phyloP scores from a whole-genome alignment of 768 basidiomycete genomes.

The Fomitopsis serialis region DNA sequence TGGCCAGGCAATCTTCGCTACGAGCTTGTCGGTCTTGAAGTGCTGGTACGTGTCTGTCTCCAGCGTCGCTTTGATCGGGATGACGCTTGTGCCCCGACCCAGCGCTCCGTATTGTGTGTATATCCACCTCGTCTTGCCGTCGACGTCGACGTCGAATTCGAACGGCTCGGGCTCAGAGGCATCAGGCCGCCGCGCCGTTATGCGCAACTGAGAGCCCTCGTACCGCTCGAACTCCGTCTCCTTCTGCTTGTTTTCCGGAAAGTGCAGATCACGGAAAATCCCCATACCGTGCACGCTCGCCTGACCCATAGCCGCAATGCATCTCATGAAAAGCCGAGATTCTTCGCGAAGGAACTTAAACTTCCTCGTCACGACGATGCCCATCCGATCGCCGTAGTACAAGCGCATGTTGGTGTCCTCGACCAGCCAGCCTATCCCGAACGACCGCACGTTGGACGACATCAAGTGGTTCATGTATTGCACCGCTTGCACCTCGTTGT shows the following conservation, averaged over 20 bases:
- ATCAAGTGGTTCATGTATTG: background rate
- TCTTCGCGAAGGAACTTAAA: background rate
- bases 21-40: background rate
- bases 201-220: background rate
- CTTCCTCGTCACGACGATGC: background rate
- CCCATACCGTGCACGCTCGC: background rate
- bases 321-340: background rate
- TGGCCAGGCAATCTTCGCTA: background rate
- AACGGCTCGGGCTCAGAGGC: background rate
- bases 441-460: conserved; percentile 2
- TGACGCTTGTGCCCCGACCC: background rate
- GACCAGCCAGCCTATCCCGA: conserved; percentile 1
- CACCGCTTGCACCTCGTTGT: background rate
- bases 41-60: background rate
- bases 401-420: background rate
- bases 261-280: background rate
- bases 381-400: conserved; percentile 7
- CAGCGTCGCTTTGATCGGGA: background rate
- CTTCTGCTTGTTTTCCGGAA: too few species aligned
- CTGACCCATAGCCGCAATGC: background rate
- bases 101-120: background rate
- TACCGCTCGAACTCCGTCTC: background rate
- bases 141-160: background rate
- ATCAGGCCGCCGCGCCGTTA: background rate
- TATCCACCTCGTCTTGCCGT: background rate